These are phyloP conservation scores for Gentiana dahurica DNA, from an alignment of 257 asterid genomes.

Conservation along the genomic window DNA sequence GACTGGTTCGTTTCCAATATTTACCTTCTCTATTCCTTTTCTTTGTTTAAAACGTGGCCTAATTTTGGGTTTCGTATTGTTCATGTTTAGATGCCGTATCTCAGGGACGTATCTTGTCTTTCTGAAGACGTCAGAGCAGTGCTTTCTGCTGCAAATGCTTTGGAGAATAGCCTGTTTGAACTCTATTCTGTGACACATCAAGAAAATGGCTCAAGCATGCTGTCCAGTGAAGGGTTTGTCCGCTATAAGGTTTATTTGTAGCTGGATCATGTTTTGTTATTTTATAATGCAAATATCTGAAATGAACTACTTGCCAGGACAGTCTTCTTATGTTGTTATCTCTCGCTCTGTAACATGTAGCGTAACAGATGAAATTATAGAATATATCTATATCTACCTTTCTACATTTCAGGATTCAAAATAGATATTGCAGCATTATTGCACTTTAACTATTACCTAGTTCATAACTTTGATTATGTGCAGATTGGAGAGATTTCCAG, in stretches of 20 bases:
- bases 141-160: constrained; percentile 76
- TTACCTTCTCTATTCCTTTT: constrained; percentile 4
- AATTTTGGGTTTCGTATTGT: constrained; percentile 12
- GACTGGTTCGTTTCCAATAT: constrained; percentile 47
- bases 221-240: constrained; percentile 34
- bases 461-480: constrained; percentile 12
- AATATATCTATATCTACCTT: neutral
- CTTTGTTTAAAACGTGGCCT: constrained; percentile 9
- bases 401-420: neutral
- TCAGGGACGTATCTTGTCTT: constrained; percentile 50
- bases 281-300: neutral
- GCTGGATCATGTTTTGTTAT: constrained; percentile 5
- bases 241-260: constrained; percentile 38
- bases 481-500: constrained; percentile 76
- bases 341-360: neutral
- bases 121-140: constrained; percentile 65
- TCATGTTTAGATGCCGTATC: constrained; percentile 59
- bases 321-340: too few relatives aligned
- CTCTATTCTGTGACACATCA: constrained; percentile 46
- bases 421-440: neutral
- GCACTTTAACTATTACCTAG: neutral
- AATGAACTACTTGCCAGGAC: too few relatives aligned
- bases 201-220: constrained; percentile 24
- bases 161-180: constrained; percentile 57
- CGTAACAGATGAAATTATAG: neutral